Evolutionary conservation across 352 stramenopile species (phyloP).

Genomic region (Phytophthora sojae): DNA sequence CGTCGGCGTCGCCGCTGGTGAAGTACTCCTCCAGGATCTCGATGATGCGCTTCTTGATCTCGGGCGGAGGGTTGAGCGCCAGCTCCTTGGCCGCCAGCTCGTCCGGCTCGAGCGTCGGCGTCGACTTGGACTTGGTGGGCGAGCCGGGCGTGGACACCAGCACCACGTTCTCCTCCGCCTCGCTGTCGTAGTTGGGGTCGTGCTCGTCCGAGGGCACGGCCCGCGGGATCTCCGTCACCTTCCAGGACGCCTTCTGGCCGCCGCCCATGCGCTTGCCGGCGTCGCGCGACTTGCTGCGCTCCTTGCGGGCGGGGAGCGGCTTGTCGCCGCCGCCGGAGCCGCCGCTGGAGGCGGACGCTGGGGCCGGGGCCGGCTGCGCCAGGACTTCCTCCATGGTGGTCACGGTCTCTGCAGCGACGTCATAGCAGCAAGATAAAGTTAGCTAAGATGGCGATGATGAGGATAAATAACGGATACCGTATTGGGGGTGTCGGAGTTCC

Average conservation of each 20-base stretch:
- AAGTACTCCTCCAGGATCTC: constrained; percentile 93
- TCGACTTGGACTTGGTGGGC: constrained; percentile 45
- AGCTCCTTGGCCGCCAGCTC: constrained; percentile 80
- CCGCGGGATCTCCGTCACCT: constrained; percentile 75
- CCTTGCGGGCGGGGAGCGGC: constrained; percentile 63
- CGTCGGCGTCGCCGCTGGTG: constrained; percentile 88
- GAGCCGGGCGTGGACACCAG: constrained; percentile 66
- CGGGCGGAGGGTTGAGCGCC: constrained; percentile 69
- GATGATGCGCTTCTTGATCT: constrained; percentile 92
- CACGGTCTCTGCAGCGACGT: constrained; percentile 16
- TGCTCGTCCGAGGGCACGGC: constrained; percentile 82
- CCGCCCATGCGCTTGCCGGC: constrained; percentile 89
- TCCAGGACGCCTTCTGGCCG: constrained; percentile 88
- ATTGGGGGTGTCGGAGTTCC: not conserved
- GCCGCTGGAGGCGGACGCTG: constrained; percentile 6
- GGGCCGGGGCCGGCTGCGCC: constrained; percentile 12
- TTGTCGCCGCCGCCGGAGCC: constrained; percentile 57
- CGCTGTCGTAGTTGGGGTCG: constrained; percentile 95
- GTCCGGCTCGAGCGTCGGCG: constrained; percentile 68
- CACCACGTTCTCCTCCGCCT: constrained; percentile 91
- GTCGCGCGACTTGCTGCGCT: constrained; percentile 88
- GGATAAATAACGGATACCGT: not conserved
- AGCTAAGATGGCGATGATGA: not conserved
- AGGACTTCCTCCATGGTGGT: constrained; percentile 33
- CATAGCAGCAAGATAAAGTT: not conserved